These are phyloP conservation scores for Aquilaria yunnanensis DNA, from an alignment of 345 rosid species.

Conservation along the genomic window DNA sequence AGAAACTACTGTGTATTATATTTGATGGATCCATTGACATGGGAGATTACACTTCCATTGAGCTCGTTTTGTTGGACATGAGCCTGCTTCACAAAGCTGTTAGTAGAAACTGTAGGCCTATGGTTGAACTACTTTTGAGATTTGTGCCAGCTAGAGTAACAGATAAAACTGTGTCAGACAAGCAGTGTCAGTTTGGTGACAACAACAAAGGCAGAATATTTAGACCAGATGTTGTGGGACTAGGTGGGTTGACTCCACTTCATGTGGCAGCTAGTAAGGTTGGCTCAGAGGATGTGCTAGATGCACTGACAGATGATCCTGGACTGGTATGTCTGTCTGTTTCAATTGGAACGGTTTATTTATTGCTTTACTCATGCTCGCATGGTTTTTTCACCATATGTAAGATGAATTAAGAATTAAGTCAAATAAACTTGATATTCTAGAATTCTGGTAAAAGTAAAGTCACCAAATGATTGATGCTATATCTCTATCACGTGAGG, in stretches of 20 bases:
- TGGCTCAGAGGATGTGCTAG: slow-evolving; percentile 49
- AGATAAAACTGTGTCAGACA: slow-evolving; percentile 24
- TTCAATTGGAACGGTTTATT: too few relatives aligned
- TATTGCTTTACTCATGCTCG: too few relatives aligned
- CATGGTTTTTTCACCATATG: too few relatives aligned
- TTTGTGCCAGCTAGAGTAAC: slow-evolving; percentile 26
- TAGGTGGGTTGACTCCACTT: slow-evolving; percentile 74
- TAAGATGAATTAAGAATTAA: too few relatives aligned
- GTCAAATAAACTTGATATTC: neutral
- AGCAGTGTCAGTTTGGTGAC: slow-evolving; percentile 12
- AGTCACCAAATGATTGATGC: neutral
- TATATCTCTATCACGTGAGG: neutral
- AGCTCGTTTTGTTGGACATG: slow-evolving; percentile 42
- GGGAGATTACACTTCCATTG: slow-evolving; percentile 34
- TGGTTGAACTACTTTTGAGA: slow-evolving; percentile 49
- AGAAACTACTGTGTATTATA: slow-evolving; percentile 43
- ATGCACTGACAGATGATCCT: slow-evolving; percentile 66
- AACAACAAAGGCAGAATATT: slow-evolving; percentile 25
- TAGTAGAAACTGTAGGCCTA: slow-evolving; percentile 40
- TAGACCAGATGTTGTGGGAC: slow-evolving; percentile 43
- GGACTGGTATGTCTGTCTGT: slow-evolving; percentile 33
- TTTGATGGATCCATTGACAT: slow-evolving; percentile 35
- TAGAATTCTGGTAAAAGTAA: neutral
- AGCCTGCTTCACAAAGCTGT: slow-evolving; percentile 61
- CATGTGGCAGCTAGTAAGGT: slow-evolving; percentile 57